Conservation (phyloP, 2,329 filamentous ascomycete species). For the Thelonectria discophora region DNA sequence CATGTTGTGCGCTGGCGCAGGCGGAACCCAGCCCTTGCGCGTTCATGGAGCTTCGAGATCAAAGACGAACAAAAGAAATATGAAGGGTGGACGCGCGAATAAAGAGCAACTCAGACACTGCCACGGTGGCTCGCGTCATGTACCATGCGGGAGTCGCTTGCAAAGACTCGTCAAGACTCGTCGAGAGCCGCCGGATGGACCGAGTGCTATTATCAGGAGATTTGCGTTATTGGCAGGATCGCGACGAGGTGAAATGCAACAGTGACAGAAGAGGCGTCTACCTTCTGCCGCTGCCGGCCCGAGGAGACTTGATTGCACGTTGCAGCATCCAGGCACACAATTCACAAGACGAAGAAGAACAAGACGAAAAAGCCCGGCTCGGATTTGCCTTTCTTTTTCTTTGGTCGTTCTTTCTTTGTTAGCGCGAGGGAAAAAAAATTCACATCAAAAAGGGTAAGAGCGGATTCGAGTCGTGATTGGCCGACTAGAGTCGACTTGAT, state of each 20-base stretch:
- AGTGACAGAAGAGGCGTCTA: background rate
- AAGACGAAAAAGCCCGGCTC: background rate
- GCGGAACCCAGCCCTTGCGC: background rate
- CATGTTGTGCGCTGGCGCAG: slow-evolving; percentile 14
- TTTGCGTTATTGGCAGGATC: background rate
- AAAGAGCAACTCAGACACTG: slow-evolving; percentile 16
- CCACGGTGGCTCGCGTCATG: slow-evolving; percentile 27
- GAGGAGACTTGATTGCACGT: background rate
- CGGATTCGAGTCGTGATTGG: slow-evolving; percentile 14
- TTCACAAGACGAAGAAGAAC: too few relatives aligned
- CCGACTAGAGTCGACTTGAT: background rate
- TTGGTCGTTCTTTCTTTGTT: background rate
- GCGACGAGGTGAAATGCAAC: too few relatives aligned
- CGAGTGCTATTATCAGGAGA: background rate
- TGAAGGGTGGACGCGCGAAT: background rate
- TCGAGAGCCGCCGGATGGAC: slow-evolving; percentile 9
- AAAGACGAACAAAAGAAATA: background rate
- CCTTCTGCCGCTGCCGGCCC: background rate
- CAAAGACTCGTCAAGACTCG: slow-evolving; percentile 6
- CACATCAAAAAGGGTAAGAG: background rate
- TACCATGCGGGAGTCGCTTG: slow-evolving; percentile 12
- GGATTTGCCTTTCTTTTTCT: background rate
- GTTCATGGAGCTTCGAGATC: background rate
- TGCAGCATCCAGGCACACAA: too few relatives aligned
- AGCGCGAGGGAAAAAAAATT: slow-evolving; percentile 2